Conservation (phyloP, 1,139 yeast genomes). For the Candida mesenterica region DNA sequence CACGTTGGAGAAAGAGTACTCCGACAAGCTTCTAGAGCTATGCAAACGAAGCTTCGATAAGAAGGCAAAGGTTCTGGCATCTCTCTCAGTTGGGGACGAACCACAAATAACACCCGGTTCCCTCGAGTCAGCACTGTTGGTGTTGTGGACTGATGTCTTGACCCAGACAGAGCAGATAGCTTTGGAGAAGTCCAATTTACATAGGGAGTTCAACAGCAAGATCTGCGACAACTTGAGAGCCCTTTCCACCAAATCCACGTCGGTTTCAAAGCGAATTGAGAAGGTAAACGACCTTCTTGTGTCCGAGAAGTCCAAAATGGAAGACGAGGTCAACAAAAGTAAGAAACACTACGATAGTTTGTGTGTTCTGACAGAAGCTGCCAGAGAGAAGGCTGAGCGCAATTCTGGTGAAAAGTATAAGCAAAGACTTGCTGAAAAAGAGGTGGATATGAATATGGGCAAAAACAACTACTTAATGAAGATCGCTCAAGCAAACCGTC, state of each 20-base stretch:
- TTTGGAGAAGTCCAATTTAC: slow-evolving; percentile 59
- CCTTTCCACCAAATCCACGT: slow-evolving; percentile 53
- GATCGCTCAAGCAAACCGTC: slow-evolving; percentile 80
- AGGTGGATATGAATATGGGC: slow-evolving; percentile 78
- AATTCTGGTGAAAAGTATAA: slow-evolving; percentile 57
- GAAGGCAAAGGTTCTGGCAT: slow-evolving; percentile 67
- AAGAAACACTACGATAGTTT: slow-evolving; percentile 76
- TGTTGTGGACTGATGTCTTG: slow-evolving; percentile 90
- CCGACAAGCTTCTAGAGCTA: slow-evolving; percentile 62
- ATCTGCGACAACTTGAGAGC: slow-evolving; percentile 62
- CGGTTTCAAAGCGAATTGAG: slow-evolving; percentile 55
- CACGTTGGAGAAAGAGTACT: slow-evolving; percentile 76
- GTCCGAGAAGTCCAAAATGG: slow-evolving; percentile 56
- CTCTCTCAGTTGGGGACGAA: slow-evolving; percentile 82
- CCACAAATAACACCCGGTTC: slow-evolving; percentile 96
- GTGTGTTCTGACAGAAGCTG: slow-evolving; percentile 78
- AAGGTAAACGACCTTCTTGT: slow-evolving; percentile 58
- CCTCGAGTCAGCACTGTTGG: slow-evolving; percentile 84
- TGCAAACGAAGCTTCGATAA: slow-evolving; percentile 71
- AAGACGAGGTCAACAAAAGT: slow-evolving; percentile 65
- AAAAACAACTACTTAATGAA: slow-evolving; percentile 81
- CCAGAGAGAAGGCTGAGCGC: slow-evolving; percentile 69
- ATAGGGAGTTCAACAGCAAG: slow-evolving; percentile 60
- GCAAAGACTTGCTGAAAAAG: slow-evolving; percentile 59
- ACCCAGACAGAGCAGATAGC: slow-evolving; percentile 83